phyloP scores from a whole-genome alignment of 2,329 filamentous ascomycete genomes.

The Neonectria faginata region DNA sequence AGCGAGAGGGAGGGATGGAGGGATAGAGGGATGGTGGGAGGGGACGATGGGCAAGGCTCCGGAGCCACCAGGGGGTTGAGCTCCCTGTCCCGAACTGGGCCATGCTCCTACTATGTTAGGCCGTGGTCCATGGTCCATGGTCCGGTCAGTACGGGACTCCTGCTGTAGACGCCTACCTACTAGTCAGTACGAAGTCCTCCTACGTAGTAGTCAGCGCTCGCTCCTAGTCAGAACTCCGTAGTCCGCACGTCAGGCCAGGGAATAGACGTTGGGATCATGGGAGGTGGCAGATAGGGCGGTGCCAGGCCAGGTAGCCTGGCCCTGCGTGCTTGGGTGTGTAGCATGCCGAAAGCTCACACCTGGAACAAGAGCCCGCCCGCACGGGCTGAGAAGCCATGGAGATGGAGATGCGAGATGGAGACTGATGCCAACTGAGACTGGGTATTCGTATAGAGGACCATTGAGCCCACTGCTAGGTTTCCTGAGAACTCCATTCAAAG shows the following conservation, averaged over 20 bases:
- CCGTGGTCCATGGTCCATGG: not conserved
- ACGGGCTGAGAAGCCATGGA: constrained; percentile 2
- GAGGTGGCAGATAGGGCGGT: not conserved
- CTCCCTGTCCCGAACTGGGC: constrained; percentile 39
- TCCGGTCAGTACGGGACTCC: not conserved
- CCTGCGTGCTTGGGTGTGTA: constrained; percentile 9
- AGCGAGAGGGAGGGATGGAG: constrained; percentile 27
- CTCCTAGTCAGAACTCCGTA: constrained; percentile 14
- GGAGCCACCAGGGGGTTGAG: constrained; percentile 17
- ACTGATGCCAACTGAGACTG: constrained; percentile 3
- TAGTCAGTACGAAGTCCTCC: too few relatives aligned
- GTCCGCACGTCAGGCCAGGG: not conserved
- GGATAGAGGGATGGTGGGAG: too few relatives aligned
- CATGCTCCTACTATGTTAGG: constrained; percentile 13
- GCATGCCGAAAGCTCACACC: constrained; percentile 11
- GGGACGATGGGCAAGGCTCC: constrained; percentile 15
- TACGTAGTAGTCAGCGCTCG: constrained; percentile 6
- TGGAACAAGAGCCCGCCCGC: constrained; percentile 8
- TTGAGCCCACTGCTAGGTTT: not conserved
- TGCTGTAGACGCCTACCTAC: too few relatives aligned
- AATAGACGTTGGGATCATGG: not conserved
- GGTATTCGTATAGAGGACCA: not conserved
- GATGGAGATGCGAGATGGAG: constrained; percentile 8
- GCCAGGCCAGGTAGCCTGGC: not conserved
- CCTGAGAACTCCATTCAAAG: constrained; percentile 13